These are phyloP conservation scores for Xylaria sp. DNA, from an alignment of 2,329 filamentous ascomycete genomes.

Conservation along the genomic window DNA sequence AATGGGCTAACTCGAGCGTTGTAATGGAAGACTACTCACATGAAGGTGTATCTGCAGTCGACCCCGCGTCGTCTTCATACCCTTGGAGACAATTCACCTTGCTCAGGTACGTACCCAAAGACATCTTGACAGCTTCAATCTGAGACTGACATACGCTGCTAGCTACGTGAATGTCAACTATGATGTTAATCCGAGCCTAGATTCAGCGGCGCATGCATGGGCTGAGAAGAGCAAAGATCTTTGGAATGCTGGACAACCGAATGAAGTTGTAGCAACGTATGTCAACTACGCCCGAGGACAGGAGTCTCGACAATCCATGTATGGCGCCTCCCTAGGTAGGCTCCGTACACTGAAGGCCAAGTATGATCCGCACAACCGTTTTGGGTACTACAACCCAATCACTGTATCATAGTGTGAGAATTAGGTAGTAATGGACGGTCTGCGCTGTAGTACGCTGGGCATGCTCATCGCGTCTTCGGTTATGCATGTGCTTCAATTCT, in stretches of 20 bases:
- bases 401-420: not conserved
- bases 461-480: too few relatives aligned
- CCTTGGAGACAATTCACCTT: constrained; percentile 39
- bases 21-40: constrained; percentile 46
- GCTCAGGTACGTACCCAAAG: constrained; percentile 27
- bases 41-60: constrained; percentile 22
- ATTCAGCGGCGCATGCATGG: constrained; percentile 23
- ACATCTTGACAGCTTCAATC: not conserved
- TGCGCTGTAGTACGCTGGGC: too few relatives aligned
- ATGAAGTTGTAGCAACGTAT: constrained; percentile 29
- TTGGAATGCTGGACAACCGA: constrained; percentile 42
- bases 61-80: constrained; percentile 37
- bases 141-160: not conserved
- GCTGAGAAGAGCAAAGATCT: constrained; percentile 23
- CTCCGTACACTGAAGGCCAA: constrained; percentile 41
- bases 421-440: too few relatives aligned
- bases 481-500: too few relatives aligned
- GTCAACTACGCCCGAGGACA: constrained; percentile 45
- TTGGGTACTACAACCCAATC: constrained; percentile 13
- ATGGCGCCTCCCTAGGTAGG: constrained; percentile 45
- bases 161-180: too few relatives aligned
- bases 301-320: constrained; percentile 41
- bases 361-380: constrained; percentile 6
- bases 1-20: constrained; percentile 15
- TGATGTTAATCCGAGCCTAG: not conserved